These are phyloP conservation scores for Byssoonygena ceratinophila DNA, from an alignment of 2,329 filamentous ascomycete species.

Conservation along the genomic window DNA sequence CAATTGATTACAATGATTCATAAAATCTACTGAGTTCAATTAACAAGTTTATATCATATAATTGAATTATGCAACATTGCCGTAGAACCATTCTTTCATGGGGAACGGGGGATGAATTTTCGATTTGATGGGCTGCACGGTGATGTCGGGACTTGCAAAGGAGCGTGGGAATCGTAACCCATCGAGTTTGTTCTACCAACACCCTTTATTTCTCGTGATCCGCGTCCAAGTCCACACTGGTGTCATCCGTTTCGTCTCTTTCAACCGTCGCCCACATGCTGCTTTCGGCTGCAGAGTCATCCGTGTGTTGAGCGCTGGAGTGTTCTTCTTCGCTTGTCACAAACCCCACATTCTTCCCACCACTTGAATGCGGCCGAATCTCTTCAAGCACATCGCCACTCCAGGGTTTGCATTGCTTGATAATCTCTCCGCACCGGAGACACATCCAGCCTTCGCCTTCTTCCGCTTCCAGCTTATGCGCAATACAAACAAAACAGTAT, in stretches of 20 bases:
- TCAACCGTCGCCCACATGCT: conserved; percentile 31
- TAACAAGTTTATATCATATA: too few species aligned
- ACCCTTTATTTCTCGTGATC: not conserved
- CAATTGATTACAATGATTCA: too few species aligned
- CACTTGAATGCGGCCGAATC: conserved; percentile 21
- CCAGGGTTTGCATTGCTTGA: conserved; percentile 85
- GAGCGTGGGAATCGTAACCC: too few species aligned
- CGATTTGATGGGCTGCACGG: too few species aligned
- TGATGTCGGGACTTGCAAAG: too few species aligned
- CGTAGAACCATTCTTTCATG: too few species aligned
- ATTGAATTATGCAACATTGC: too few species aligned
- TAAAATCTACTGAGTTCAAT: too few species aligned
- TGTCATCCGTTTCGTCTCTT: conserved; percentile 21
- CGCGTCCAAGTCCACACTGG: not conserved
- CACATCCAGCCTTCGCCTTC: conserved; percentile 93
- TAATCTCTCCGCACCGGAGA: conserved; percentile 70
- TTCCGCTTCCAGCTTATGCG: conserved; percentile 76
- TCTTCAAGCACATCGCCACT: conserved; percentile 66
- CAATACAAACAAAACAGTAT: conserved; percentile 95
- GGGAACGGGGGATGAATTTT: too few species aligned
- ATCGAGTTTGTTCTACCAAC: too few species aligned
- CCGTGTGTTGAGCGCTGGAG: conserved; percentile 13
- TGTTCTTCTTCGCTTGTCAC: conserved; percentile 19
- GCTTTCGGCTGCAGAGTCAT: conserved; percentile 24
- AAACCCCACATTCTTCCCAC: conserved; percentile 36